Base-by-base conservation (phyloP, 169 alveolate genomes). In the Cystoisospora suis region DNA sequence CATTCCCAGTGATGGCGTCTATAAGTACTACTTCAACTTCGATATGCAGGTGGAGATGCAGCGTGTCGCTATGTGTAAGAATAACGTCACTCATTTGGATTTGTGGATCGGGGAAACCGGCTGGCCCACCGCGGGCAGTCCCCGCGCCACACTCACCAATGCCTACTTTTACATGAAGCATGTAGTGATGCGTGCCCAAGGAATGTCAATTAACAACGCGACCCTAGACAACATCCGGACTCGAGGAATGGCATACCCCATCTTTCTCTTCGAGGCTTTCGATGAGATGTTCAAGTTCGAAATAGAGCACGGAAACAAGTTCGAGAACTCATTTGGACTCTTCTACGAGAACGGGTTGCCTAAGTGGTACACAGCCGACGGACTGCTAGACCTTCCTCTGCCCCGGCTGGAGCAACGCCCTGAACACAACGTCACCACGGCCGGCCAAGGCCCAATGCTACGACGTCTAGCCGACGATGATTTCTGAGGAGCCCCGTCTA, bases 31-130 rank as follows among this genome's bases (percentile, higher is more conserved):
- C 49, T 86, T 86, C 56, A 86, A 86, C 56, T 86, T 86, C 36
- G 90, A 86, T 56, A 69, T 86, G 85, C 90, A 86, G 36, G 70
- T 86, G 85, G 90, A 86, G 49, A 86, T 86, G 90, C 90, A 86
- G 69, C 65, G 90, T 17, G 85, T 86, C 4, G 90, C 90, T 15
- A 29, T 86, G 70, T 86, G 90, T 56, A 86, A 86, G 44, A 46
- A 86, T 56, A 65, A 65, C 70, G 53, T 46, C n/a, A 45, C 70
- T 1, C 53, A 86, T 23, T 40, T 86, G 56, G 85, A 86, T 49
- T 42, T 86, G n/a, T 86, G 90, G 90, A 49, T 86, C 3, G 90
- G 90, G n/a, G 90, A 86, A 34, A 86, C 90, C n/a, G 90, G 90
- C 15, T 86, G 90, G 90, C 90, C 90, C 3, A 17, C 85, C 27